Evolutionary conservation across 805 yeast species (phyloP), one percentile per base, ranked within the genome.

Genomic region (Isabelozyma gotoi): DNA sequence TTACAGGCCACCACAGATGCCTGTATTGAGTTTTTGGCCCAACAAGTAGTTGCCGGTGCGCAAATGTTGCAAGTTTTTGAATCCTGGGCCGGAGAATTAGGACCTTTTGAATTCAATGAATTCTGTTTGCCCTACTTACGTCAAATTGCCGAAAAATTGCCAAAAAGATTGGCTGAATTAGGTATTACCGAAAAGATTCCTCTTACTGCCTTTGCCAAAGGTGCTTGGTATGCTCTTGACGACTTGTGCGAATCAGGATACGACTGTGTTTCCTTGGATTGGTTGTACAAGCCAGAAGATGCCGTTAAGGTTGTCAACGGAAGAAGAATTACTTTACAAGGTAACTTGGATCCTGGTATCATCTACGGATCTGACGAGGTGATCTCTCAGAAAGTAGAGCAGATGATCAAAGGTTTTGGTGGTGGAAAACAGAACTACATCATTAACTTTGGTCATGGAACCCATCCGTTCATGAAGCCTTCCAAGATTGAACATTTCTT

Each of bases 1-100:
- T 72, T 94, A 48, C 87, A 84, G 62, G 82, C 81, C 45, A 82
- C 85, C 50, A 85, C 97, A 18, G 92, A 88, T 48, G 89, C 87
- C 20, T 94, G 97, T 43, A 73, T 92, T 32, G 98, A 92, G 63
- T 94, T 92, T 60, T 76, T 94, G 57, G 96, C 96, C 3, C 87
- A 84, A 57, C 99, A 94, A 68, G 96, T 94, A 36, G 81, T 83
- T 52, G 99, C 99, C 1, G 99, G 99, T 54, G 98, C 98, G 29
- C 99, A 94, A 71, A 90, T 94, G 84, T 76, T 94, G 47, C 99
- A 94, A 68, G 90, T 94, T 29, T 94, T 94, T 60, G 99, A 94
- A 62, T 86, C 96, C 31, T 91, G 97, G 96, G 99, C 96, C 44
- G 96, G 98, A 40, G 98, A 94, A 68, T 76, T 94, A 45, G 94